Evolutionary conservation across 2,329 filamentous ascomycete genomes (phyloP).

Genomic region (Sclerotinia sclerotiorum): DNA sequence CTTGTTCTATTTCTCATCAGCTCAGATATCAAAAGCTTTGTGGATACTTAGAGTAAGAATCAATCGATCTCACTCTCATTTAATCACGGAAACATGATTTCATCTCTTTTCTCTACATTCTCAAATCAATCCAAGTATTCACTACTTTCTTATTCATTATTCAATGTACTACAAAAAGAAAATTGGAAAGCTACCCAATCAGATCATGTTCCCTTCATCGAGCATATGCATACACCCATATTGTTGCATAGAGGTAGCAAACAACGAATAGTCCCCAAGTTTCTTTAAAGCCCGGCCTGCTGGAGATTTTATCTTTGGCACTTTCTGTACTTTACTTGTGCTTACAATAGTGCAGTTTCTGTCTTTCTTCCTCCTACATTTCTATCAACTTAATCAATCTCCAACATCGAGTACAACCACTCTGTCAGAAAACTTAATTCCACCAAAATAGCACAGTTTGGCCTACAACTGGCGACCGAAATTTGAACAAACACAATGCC

Average conservation of each 20-base stretch:
- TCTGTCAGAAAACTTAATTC: not conserved
- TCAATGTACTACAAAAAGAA: not conserved
- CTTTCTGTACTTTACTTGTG: not conserved
- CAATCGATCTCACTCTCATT: too few species aligned
- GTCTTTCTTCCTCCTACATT: not conserved
- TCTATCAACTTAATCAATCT: not conserved
- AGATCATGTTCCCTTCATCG: not conserved
- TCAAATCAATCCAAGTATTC: not conserved
- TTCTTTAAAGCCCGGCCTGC: not conserved
- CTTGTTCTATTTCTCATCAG: too few species aligned
- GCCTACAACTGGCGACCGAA: not conserved
- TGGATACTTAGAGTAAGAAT: too few species aligned
- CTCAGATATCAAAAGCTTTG: too few species aligned
- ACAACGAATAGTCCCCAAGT: not conserved
- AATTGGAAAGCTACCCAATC: not conserved
- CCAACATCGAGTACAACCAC: not conserved
- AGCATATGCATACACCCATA: not conserved
- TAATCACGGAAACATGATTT: too few species aligned
- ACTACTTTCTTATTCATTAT: not conserved
- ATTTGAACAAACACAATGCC: constrained; percentile 20
- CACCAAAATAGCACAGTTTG: not conserved
- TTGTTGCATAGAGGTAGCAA: not conserved
- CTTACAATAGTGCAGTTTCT: not conserved
- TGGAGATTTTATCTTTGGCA: not conserved
- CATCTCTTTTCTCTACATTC: not conserved